Conservation (phyloP, 2,329 filamentous ascomycete genomes). For the Colletotrichum limetticola region DNA sequence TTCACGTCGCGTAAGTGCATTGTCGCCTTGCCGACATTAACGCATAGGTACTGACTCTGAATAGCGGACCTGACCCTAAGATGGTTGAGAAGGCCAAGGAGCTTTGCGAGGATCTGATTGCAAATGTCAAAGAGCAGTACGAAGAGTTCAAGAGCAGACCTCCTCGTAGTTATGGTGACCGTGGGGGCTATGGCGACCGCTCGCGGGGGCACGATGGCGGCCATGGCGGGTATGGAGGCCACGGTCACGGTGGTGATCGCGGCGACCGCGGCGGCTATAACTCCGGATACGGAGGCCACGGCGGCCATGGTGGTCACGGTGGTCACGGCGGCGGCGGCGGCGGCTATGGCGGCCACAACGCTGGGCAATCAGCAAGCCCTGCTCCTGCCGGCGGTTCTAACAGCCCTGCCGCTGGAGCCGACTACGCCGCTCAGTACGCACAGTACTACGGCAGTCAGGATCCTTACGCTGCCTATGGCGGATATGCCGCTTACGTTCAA, state of each 20-base stretch:
- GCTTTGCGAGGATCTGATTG: slow-evolving; percentile 87
- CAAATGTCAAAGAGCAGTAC: slow-evolving; percentile 89
- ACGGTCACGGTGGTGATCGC: slow-evolving; percentile 48
- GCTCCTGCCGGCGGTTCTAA: slow-evolving; percentile 44
- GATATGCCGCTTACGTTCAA: slow-evolving; percentile 81
- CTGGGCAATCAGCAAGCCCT: slow-evolving; percentile 39
- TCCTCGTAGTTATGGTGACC: slow-evolving; percentile 68
- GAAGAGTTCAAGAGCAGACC: slow-evolving; percentile 89
- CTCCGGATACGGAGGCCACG: slow-evolving; percentile 43
- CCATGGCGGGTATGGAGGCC: slow-evolving; percentile 44
- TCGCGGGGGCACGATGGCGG: slow-evolving; percentile 49
- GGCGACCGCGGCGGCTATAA: slow-evolving; percentile 42
- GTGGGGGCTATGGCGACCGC: slow-evolving; percentile 56
- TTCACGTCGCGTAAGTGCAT: slow-evolving; percentile 86
- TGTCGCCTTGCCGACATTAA: not conserved
- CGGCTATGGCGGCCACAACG: slow-evolving; percentile 35
- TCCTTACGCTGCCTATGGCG: slow-evolving; percentile 91
- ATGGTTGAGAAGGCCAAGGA: slow-evolving; percentile 90
- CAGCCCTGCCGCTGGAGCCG: slow-evolving; percentile 52
- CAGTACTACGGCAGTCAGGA: slow-evolving; percentile 82
- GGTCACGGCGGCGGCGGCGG: slow-evolving; percentile 52
- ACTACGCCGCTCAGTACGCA: slow-evolving; percentile 85
- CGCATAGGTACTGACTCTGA: slow-evolving; percentile 43
- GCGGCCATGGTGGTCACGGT: slow-evolving; percentile 52
- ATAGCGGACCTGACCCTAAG: slow-evolving; percentile 84